phyloP scores from a whole-genome alignment of 441 rosid species.

The Populus hybrid region DNA sequence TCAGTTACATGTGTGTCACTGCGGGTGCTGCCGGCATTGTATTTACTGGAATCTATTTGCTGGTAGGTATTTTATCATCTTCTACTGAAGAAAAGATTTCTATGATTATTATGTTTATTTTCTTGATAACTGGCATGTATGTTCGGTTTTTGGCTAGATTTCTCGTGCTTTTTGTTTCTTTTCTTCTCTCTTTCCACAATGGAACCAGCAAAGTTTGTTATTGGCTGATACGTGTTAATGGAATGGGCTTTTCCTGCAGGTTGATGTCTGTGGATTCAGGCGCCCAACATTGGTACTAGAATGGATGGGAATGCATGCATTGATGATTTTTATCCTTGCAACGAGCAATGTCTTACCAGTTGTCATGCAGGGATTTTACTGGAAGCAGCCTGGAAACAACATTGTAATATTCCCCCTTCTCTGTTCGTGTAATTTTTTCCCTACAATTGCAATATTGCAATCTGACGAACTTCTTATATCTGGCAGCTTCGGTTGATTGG shows the following conservation, averaged over 20 bases:
- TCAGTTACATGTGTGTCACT: conserved; percentile 75
- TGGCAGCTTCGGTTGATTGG: conserved; percentile 50
- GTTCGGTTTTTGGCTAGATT: background rate
- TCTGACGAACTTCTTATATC: background rate
- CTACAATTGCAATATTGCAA: background rate
- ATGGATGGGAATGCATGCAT: conserved; percentile 83
- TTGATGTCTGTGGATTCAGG: conserved; percentile 55
- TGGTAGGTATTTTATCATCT: conserved; percentile 43
- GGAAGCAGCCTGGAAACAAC: conserved; percentile 67
- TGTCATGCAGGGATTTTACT: conserved; percentile 71
- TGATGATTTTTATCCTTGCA: conserved; percentile 51
- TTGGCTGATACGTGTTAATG: background rate
- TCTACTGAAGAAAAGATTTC: background rate
- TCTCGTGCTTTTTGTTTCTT: background rate
- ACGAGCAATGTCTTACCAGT: conserved; percentile 68
- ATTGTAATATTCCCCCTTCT: conserved; percentile 37
- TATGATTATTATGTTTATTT: too few species aligned
- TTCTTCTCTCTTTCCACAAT: background rate
- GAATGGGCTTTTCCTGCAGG: conserved; percentile 35
- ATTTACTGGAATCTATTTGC: conserved; percentile 55
- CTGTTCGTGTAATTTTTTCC: background rate
- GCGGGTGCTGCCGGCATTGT: conserved; percentile 72
- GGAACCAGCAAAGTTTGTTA: background rate
- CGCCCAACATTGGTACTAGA: conserved; percentile 41
- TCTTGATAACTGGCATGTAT: background rate